A percentile compares a stretch with the other conserved stretches of the same genome.
Conservation (phyloP, 208 protist species). For the Trypanosoma theileri region DNA sequence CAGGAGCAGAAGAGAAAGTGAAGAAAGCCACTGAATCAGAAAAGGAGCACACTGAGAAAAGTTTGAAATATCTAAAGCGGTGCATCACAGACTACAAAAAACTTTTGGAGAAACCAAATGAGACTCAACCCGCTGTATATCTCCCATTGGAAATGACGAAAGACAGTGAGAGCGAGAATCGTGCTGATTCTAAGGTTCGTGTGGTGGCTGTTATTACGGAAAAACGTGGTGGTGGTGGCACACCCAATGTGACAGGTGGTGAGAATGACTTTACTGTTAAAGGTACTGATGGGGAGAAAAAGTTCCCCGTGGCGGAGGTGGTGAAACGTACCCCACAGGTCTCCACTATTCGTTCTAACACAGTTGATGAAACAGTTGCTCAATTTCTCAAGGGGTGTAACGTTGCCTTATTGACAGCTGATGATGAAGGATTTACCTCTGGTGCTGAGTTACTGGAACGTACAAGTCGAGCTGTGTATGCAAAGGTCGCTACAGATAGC, state of each 20-base stretch:
- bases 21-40: conserved; percentile 33
- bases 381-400: conserved; percentile 52
- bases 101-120: conserved; percentile 40
- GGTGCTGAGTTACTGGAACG: conserved; percentile 52
- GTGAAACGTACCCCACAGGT: conserved; percentile 34
- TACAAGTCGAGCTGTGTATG: conserved; percentile 40
- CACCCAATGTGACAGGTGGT: not conserved
- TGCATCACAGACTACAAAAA: conserved; percentile 41
- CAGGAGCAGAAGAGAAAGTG: conserved; percentile 29
- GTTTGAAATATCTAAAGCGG: conserved; percentile 38
- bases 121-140: conserved; percentile 38
- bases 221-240: conserved; percentile 24
- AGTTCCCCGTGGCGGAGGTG: conserved; percentile 46
- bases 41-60: conserved; percentile 23
- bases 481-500: conserved; percentile 25
- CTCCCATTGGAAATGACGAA: not conserved
- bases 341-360: conserved; percentile 28
- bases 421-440: conserved; percentile 41
- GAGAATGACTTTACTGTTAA: conserved; percentile 32
- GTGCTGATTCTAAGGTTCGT: conserved; percentile 16
- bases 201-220: conserved; percentile 51
- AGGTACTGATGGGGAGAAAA: conserved; percentile 38
- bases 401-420: conserved; percentile 49
- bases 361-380: conserved; percentile 41
- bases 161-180: too few species aligned